Evolutionary conservation across 2,329 filamentous ascomycete genomes (phyloP).

Genomic region (Fusarium sp.): DNA sequence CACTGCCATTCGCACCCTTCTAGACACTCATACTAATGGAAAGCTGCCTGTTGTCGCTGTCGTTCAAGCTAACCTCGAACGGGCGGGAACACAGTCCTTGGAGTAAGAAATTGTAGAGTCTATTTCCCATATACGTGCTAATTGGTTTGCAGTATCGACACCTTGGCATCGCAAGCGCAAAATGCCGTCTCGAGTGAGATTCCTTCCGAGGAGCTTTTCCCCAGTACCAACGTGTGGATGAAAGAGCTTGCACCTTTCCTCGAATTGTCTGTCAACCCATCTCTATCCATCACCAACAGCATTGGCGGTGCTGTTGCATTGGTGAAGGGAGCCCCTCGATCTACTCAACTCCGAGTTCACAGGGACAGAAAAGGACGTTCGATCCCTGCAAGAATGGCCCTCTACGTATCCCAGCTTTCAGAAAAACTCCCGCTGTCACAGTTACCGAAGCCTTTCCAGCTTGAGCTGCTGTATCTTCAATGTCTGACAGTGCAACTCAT

Average conservation of each 20-base stretch:
- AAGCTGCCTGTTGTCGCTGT: conserved; percentile 59
- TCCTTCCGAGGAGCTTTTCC: conserved; percentile 63
- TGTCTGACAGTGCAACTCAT: conserved; percentile 61
- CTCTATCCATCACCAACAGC: conserved; percentile 77
- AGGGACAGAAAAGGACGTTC: conserved; percentile 77
- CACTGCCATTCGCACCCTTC: conserved; percentile 53
- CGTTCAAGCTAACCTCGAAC: conserved; percentile 64
- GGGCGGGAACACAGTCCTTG: conserved; percentile 58
- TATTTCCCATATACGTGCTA: background rate
- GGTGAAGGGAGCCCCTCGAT: conserved; percentile 50
- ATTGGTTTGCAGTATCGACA: conserved; percentile 56
- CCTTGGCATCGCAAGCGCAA: conserved; percentile 59
- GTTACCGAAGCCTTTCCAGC: conserved; percentile 54
- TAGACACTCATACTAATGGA: conserved; percentile 56
- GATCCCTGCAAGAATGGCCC: conserved; percentile 76
- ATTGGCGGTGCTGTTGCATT: conserved; percentile 77
- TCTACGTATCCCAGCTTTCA: conserved; percentile 72
- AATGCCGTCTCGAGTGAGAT: conserved; percentile 45
- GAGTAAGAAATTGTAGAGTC: conserved; percentile 51
- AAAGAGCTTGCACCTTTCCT: conserved; percentile 66
- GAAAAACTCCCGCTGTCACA: conserved; percentile 51
- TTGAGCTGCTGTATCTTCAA: conserved; percentile 62
- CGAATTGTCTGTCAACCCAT: conserved; percentile 61
- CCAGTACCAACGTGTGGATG: conserved; percentile 71
- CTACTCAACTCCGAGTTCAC: conserved; percentile 47